Conservation (phyloP, 2,329 filamentous ascomycete species). For the Emergomyces orientalis region DNA sequence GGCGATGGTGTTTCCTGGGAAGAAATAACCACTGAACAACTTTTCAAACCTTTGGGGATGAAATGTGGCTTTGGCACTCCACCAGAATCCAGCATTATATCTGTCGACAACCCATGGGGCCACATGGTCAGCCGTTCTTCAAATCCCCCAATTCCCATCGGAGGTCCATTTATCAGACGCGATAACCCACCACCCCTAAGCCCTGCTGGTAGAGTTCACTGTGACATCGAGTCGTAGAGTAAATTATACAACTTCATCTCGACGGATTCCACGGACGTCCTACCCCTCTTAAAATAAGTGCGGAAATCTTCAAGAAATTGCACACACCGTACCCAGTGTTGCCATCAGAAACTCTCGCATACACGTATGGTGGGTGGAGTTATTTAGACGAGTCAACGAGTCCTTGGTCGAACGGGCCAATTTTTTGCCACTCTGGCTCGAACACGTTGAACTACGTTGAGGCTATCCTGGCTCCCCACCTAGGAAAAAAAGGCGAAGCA, state of each 20-base stretch:
- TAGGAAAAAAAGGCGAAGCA: not conserved
- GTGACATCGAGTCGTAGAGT: slow-evolving; percentile 9
- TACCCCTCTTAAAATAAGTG: slow-evolving; percentile 5
- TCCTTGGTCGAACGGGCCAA: slow-evolving; percentile 10
- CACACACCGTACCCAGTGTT: slow-evolving; percentile 9
- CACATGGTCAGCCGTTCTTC: slow-evolving; percentile 4
- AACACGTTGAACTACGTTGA: slow-evolving; percentile 1
- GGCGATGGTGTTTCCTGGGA: slow-evolving; percentile 8
- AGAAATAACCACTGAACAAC: slow-evolving; percentile 2
- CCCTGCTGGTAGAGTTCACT: slow-evolving; percentile 8
- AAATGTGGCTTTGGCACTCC: slow-evolving; percentile 10
- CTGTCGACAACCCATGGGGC: slow-evolving; percentile 12
- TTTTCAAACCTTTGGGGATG: slow-evolving; percentile 10
- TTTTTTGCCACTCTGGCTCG: slow-evolving; percentile 8
- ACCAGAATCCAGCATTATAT: slow-evolving; percentile 8
- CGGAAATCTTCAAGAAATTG: slow-evolving; percentile 9
- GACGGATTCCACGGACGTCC: slow-evolving; percentile 10
- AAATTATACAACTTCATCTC: slow-evolving; percentile 7
- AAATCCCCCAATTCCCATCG: slow-evolving; percentile 5
- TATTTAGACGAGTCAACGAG: slow-evolving; percentile 2
- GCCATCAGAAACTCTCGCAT: not conserved
- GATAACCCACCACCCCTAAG: slow-evolving; percentile 9
- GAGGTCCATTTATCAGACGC: slow-evolving; percentile 8
- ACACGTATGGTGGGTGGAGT: slow-evolving; percentile 12
- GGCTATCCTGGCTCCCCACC: not conserved